Percentiles rank a stretch among this genome's conserved stretches.
phyloP scores from a whole-genome alignment of 208 protist genomes.

The Trypanosomatidae sp. region DNA sequence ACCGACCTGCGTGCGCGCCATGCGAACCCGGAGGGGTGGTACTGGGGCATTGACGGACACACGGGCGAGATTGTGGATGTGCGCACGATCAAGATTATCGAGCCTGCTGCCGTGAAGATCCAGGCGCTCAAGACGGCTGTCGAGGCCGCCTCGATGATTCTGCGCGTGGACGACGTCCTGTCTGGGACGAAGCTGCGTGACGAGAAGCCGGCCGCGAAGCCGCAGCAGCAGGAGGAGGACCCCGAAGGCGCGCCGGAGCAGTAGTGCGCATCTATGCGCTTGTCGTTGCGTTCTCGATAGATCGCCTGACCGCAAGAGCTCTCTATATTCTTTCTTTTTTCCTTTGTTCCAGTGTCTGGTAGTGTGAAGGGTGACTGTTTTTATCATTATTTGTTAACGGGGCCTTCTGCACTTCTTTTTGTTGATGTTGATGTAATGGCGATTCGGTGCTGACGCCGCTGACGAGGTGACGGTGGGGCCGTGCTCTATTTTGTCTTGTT shows the following conservation, averaged over 20 bases:
- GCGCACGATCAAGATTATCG: conserved; percentile 96
- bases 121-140: conserved; percentile 99
- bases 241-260: conserved; percentile 45
- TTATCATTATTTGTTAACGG: too few species aligned
- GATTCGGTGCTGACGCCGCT: too few species aligned
- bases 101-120: conserved; percentile 98
- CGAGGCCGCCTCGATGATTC: conserved; percentile 98
- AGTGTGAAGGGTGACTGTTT: too few species aligned
- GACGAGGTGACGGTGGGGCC: too few species aligned
- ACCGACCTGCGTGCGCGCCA: conserved; percentile 98
- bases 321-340: too few species aligned
- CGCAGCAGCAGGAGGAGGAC: conserved; percentile 59
- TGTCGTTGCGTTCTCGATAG: too few species aligned
- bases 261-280: too few species aligned
- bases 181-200: conserved; percentile 93
- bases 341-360: too few species aligned
- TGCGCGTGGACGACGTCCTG: conserved; percentile 99
- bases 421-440: too few species aligned
- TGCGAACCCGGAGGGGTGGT: conserved; percentile 76
- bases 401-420: too few species aligned
- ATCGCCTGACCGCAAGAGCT: too few species aligned
- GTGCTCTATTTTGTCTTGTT: too few species aligned
- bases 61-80: conserved; percentile 96
- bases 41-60: conserved; percentile 98
- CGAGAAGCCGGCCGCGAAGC: conserved; percentile 54